Evolutionary conservation across 805 yeast species (phyloP).

Genomic region (Tetrapisispora fleetii): DNA sequence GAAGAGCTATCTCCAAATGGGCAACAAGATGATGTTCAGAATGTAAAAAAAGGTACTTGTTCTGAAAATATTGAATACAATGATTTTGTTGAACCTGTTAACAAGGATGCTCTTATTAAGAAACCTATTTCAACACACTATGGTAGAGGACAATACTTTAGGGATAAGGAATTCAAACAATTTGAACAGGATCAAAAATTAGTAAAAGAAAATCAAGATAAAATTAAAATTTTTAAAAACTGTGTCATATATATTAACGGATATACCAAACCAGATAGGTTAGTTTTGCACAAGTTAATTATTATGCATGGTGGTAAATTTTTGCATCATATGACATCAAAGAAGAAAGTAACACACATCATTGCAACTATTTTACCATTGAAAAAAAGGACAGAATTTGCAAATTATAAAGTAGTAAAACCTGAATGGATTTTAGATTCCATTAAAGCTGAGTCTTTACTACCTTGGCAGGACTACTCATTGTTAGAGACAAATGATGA

Average conservation of each 20-base stretch:
- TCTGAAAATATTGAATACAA: background rate
- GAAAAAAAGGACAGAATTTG: constrained; percentile 54
- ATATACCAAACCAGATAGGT: constrained; percentile 70
- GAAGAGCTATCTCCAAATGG: constrained; percentile 8
- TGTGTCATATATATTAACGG: constrained; percentile 82
- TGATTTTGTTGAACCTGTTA: background rate
- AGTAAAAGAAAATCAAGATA: constrained; percentile 11
- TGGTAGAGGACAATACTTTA: constrained; percentile 17
- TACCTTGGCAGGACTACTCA: constrained; percentile 66
- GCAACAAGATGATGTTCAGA: background rate
- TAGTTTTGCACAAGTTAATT: constrained; percentile 59
- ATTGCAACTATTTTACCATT: constrained; percentile 74
- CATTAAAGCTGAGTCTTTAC: constrained; percentile 35
- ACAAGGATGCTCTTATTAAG: background rate
- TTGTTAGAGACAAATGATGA: constrained; percentile 40
- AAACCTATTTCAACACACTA: constrained; percentile 2
- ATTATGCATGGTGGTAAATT: constrained; percentile 74
- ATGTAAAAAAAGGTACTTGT: background rate
- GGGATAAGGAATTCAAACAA: constrained; percentile 18
- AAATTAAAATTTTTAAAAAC: constrained; percentile 43
- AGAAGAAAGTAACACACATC: constrained; percentile 73
- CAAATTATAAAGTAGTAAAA: constrained; percentile 60
- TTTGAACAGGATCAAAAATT: constrained; percentile 16
- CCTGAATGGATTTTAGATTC: constrained; percentile 78
- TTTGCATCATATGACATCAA: constrained; percentile 55